Conservation (phyloP, 768 basidiomycete genomes). For the Boletus patriciae region DNA sequence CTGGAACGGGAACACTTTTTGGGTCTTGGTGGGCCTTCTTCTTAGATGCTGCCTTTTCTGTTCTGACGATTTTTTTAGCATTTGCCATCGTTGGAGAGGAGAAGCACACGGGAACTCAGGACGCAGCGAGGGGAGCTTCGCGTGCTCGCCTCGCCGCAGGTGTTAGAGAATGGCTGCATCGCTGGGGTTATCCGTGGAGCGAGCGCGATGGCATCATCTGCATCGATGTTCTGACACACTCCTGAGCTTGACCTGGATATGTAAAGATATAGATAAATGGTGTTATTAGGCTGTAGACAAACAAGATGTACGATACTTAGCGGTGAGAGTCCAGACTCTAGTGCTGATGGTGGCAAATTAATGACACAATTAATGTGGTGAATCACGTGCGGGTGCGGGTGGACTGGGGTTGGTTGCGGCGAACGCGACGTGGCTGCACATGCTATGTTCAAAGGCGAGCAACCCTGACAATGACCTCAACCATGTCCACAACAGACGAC, state of each 20-base stretch:
- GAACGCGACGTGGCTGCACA: slow-evolving; percentile 12
- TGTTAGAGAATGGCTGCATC: slow-evolving; percentile 87
- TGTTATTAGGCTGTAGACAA: not conserved
- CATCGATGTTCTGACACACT: slow-evolving; percentile 81
- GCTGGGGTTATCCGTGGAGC: slow-evolving; percentile 96
- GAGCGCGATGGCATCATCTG: slow-evolving; percentile 90
- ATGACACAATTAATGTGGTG: no score
- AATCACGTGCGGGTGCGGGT: slow-evolving; percentile 14
- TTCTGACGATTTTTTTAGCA: slow-evolving; percentile 44
- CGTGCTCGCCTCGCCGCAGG: slow-evolving; percentile 81
- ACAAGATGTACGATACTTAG: slow-evolving; percentile 11
- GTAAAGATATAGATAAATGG: slow-evolving; percentile 8
- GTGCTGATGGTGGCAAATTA: not conserved
- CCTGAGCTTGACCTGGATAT: slow-evolving; percentile 24
- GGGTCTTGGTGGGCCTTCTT: slow-evolving; percentile 64
- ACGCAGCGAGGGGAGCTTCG: slow-evolving; percentile 75
- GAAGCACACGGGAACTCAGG: slow-evolving; percentile 94
- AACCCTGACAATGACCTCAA: slow-evolving; percentile 3
- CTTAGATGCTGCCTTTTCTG: not conserved
- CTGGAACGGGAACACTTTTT: slow-evolving; percentile 86
- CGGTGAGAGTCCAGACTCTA: no score
- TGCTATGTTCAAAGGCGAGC: not conserved
- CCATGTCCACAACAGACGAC: slow-evolving; percentile 34
- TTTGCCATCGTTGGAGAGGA: slow-evolving; percentile 94
- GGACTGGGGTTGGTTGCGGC: not conserved